Base-by-base conservation (phyloP, 2,329 filamentous ascomycete genomes). In the Tothia fuscella region DNA sequence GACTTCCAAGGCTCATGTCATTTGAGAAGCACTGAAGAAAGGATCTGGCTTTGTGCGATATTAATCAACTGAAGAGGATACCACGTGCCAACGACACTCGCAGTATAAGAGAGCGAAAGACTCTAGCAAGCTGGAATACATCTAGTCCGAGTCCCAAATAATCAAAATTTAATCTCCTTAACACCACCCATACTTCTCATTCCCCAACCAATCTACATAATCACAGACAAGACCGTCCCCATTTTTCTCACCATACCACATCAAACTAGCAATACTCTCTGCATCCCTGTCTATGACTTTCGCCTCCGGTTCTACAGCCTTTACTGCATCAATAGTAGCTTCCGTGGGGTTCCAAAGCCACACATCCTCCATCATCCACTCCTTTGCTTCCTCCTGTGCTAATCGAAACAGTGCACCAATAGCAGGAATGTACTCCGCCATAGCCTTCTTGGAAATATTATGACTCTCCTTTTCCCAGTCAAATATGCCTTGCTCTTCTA, bases 281-380 rank as follows among this genome's bases (percentile, higher is more conserved):
- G 60, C 62, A 42, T 86, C 74, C 25, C 83, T 64, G 42, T 72
- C 64, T 16, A 69, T 55, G 13, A 85, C 50, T 6, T 66, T 67
- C 2, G 64, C 60, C 20, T 52, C 54, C 29, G 66, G 59, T 1
- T 78, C 60, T 30, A 80, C 51, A 13, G 48, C 50, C 48, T 55
- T 52, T 9, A 60, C 65, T 31, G 63, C 67, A 21, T 58, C 57
- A 22, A 70, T 43, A 10, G 60, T 57, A 47, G 54, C 56, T 56
- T 72, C 64, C 3, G 71, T 72, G 0, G 88, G 87, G 55, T 91
- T 93, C 89, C 89, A 96, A 39, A 89, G 66, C 56, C 87, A 73
- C 3, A 94, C 74, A 34, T 75, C 70, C 30, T 70, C 67, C 63
- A 85, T 76, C 33, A 72, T 65, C 81, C 84, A 93, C 43, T 74